Conservation (phyloP, 2,329 filamentous ascomycete genomes). For the Arthrocladium fulminans region DNA sequence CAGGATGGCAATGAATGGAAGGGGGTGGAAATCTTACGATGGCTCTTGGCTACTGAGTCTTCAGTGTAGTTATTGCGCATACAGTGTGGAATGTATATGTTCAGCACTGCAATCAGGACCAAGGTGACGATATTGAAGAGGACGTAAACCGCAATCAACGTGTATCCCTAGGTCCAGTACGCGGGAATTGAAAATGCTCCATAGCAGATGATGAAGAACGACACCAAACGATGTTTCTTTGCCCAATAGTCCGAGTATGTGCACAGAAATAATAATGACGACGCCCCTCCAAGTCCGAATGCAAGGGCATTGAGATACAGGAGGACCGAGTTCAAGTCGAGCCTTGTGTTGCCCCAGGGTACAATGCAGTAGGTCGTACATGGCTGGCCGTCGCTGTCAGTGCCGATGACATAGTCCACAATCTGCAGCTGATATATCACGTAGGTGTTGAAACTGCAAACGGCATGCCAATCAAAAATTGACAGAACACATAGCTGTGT, state of each 20-base stretch:
- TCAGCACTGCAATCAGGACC: slow-evolving; percentile 5
- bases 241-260: slow-evolving; percentile 8
- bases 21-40: neutral
- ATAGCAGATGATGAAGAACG: slow-evolving; percentile 3
- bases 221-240: slow-evolving; percentile 2
- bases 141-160: slow-evolving; percentile 2
- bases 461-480: slow-evolving; percentile 6
- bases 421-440: slow-evolving; percentile 3
- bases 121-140: slow-evolving; percentile 4
- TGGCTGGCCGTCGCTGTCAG: neutral
- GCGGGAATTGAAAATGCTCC: neutral
- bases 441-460: slow-evolving; percentile 5
- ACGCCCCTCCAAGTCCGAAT: slow-evolving; percentile 4
- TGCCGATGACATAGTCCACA: slow-evolving; percentile 2
- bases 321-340: slow-evolving; percentile 5
- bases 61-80: slow-evolving; percentile 1
- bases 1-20: neutral
- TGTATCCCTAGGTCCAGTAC: slow-evolving; percentile 5
- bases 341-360: neutral
- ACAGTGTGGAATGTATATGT: slow-evolving; percentile 10
- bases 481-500: neutral
- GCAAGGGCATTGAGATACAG: slow-evolving; percentile 8
- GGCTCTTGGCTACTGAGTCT: neutral
- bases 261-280: neutral
- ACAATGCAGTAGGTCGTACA: slow-evolving; percentile 10